phyloP scores from a whole-genome alignment of 2,329 filamentous ascomycete species.

The Calcarisporium arbuscula region DNA sequence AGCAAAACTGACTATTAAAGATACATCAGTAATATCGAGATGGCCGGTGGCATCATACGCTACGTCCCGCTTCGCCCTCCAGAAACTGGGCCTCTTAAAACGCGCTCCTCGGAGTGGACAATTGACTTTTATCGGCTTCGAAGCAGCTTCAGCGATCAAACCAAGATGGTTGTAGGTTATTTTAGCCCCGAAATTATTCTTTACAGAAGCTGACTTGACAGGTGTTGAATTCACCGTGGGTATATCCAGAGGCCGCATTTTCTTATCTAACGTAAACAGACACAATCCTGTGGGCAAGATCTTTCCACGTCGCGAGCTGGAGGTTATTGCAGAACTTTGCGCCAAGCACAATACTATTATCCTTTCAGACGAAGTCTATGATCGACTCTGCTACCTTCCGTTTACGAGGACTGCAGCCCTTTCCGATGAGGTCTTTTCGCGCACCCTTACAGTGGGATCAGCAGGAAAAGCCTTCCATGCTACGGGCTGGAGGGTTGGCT shows the following conservation, averaged over 20 bases:
- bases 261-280: constrained; percentile 11
- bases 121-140: constrained; percentile 80
- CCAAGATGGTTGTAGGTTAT: constrained; percentile 98
- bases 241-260: constrained; percentile 8
- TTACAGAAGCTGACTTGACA: too few relatives aligned
- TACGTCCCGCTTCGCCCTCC: constrained; percentile 93
- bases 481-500: constrained; percentile 85
- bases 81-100: constrained; percentile 67
- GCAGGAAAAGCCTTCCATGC: constrained; percentile 98
- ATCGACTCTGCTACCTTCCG: constrained; percentile 88
- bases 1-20: constrained; percentile 15
- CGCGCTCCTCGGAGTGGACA: constrained; percentile 84
- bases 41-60: constrained; percentile 90
- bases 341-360: constrained; percentile 93
- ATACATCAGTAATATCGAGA: constrained; percentile 94
- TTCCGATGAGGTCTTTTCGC: constrained; percentile 78
- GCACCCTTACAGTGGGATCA: constrained; percentile 90
- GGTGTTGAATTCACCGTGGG: constrained; percentile 72
- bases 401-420: constrained; percentile 90
- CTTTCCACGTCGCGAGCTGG: constrained; percentile 75
- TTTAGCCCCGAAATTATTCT: too few relatives aligned
- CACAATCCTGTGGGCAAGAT: constrained; percentile 98
- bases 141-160: constrained; percentile 72
- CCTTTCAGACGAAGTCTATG: constrained; percentile 88
- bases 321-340: constrained; percentile 79